Evolutionary conservation across 139 green algal species (phyloP).

Genomic region (Chlamydomonas sp.): DNA sequence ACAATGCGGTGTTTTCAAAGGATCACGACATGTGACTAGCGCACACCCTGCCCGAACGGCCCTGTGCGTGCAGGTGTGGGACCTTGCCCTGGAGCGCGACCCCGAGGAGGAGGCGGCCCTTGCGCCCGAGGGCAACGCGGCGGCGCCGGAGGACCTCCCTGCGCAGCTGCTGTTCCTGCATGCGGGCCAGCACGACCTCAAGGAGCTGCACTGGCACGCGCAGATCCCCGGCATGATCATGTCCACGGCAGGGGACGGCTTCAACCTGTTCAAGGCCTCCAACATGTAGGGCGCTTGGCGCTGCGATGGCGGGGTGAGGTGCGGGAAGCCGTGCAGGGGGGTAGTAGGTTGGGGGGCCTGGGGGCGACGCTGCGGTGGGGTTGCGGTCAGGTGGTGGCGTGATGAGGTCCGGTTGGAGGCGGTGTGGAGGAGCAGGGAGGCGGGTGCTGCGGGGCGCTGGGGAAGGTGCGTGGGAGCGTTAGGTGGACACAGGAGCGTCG

Average conservation of each 20-base stretch:
- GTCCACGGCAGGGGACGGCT: slow-evolving; percentile 91
- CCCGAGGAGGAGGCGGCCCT: slow-evolving; percentile 92
- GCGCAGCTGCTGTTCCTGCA: slow-evolving; percentile 96
- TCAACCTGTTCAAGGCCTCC: slow-evolving; percentile 96
- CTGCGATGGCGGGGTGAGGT: neutral
- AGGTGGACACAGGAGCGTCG: too few relatives aligned
- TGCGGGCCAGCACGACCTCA: slow-evolving; percentile 91
- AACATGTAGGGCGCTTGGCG: slow-evolving; percentile 75
- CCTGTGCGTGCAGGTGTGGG: slow-evolving; percentile 79
- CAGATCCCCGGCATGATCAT: slow-evolving; percentile 94
- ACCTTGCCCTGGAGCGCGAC: slow-evolving; percentile 96
- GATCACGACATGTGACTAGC: too few relatives aligned
- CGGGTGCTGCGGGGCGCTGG: too few relatives aligned
- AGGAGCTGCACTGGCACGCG: slow-evolving; percentile 97
- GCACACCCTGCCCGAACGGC: neutral
- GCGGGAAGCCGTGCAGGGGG: neutral
- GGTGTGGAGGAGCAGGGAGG: too few relatives aligned
- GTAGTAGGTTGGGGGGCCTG: too few relatives aligned
- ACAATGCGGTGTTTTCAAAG: too few relatives aligned
- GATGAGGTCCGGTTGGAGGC: too few relatives aligned
- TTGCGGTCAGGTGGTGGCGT: too few relatives aligned
- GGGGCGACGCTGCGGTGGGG: too few relatives aligned
- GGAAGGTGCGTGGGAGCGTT: too few relatives aligned
- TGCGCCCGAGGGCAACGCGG: slow-evolving; percentile 75
- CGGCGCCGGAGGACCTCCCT: slow-evolving; percentile 82